Evolutionary conservation across 257 asterid genomes (phyloP).

Genomic region (Solanum pennellii): DNA sequence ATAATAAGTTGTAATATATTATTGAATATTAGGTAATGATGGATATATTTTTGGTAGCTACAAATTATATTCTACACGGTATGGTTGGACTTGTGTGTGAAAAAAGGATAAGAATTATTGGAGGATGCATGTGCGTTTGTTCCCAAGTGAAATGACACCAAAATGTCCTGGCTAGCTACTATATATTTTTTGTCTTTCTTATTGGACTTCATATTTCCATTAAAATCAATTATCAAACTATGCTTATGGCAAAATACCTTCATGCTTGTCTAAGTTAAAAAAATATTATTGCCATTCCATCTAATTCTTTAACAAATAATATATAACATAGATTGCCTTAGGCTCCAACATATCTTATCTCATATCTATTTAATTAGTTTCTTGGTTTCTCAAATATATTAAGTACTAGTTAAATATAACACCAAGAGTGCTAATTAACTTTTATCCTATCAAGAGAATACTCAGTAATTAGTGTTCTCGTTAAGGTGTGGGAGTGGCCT

Average conservation of each 20-base stretch:
- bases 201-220: background rate
- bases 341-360: background rate
- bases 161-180: background rate
- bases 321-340: background rate
- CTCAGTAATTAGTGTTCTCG: background rate
- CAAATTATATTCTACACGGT: background rate
- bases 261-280: background rate
- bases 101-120: background rate
- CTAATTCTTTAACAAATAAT: background rate
- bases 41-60: background rate
- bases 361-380: background rate
- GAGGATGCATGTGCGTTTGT: constrained; percentile 4
- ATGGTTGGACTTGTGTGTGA: background rate
- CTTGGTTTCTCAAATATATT: background rate
- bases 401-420: background rate
- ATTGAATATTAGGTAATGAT: background rate
- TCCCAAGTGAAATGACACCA: constrained; percentile 6
- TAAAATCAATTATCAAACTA: background rate
- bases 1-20: background rate
- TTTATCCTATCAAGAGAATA: background rate
- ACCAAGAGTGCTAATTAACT: background rate
- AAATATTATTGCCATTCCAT: background rate
- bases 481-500: background rate
- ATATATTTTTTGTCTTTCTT: background rate
- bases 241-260: background rate